Evolutionary conservation across 164 flowering plant species (phyloP).

Genomic region (Santalum album): DNA sequence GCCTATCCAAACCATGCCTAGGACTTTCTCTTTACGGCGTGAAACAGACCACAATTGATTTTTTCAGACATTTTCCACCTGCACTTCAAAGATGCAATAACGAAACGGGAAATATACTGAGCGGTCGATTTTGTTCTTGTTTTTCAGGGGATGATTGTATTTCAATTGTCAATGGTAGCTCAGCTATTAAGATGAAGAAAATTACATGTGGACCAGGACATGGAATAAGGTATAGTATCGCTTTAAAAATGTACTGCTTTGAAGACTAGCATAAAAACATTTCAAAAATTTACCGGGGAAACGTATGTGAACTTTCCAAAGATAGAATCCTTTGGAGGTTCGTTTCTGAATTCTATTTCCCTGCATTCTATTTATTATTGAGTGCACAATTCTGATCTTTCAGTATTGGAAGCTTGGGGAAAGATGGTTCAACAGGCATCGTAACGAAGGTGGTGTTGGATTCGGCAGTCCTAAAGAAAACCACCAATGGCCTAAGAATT

Average conservation of each 20-base stretch:
- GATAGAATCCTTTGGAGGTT: too few relatives aligned
- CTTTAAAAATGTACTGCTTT: too few relatives aligned
- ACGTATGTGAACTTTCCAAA: too few relatives aligned
- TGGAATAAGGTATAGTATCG: slow-evolving; percentile 64
- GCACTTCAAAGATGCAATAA: too few relatives aligned
- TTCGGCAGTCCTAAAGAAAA: slow-evolving; percentile 51
- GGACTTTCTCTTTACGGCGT: too few relatives aligned
- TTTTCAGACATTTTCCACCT: too few relatives aligned
- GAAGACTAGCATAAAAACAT: too few relatives aligned
- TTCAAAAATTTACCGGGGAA: too few relatives aligned
- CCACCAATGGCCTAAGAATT: slow-evolving; percentile 87
- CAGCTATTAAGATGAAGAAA: slow-evolving; percentile 72
- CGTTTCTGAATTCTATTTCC: background rate
- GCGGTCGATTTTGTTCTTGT: background rate
- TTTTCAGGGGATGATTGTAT: slow-evolving; percentile 77
- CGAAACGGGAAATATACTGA: too few relatives aligned
- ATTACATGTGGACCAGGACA: slow-evolving; percentile 86
- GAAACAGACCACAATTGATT: too few relatives aligned
- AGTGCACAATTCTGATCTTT: slow-evolving; percentile 4
- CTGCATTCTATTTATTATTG: background rate
- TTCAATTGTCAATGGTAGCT: slow-evolving; percentile 78
- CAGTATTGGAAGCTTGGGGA: slow-evolving; percentile 97
- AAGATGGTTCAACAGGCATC: slow-evolving; percentile 64
- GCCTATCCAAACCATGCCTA: too few relatives aligned
- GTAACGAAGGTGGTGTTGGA: slow-evolving; percentile 67